Percentiles rank a stretch among this genome's conserved stretches.
phyloP scores from a whole-genome alignment of 768 basidiomycete genomes.

The Stropharia rugosoannulata region DNA sequence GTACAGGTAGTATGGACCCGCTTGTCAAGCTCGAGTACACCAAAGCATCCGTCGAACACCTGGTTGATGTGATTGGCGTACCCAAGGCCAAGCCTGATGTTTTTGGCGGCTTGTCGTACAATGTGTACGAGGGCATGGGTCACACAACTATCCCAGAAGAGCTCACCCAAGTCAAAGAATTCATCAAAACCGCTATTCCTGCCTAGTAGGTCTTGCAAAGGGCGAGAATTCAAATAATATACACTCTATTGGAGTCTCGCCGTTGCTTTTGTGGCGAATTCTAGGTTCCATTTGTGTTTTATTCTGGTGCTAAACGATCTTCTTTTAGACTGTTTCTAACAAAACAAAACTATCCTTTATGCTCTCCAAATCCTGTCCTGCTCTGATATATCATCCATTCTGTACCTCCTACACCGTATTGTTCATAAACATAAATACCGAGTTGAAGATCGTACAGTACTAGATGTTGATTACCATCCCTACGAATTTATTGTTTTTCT shows the following conservation, averaged over 20 bases:
- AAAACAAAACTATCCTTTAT: no score
- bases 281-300: no score
- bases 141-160: constrained; percentile 69
- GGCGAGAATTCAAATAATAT: not conserved
- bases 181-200: constrained; percentile 64
- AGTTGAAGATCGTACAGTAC: no score
- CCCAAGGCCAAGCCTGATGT: constrained; percentile 37
- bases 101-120: constrained; percentile 61
- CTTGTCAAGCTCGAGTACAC: constrained; percentile 63
- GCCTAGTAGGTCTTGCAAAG: not conserved
- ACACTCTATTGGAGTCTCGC: not conserved
- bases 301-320: no score
- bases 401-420: no score
- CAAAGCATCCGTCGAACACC: constrained; percentile 51
- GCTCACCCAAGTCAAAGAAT: constrained; percentile 65
- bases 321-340: no score
- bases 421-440: no score
- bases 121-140: constrained; percentile 62
- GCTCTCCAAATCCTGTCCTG: no score
- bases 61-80: constrained; percentile 56
- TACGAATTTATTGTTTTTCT: no score
- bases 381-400: no score
- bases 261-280: not conserved
- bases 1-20: constrained; percentile 76
- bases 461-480: no score